Evolutionary conservation across 2,329 filamentous ascomycete genomes (phyloP).

Genomic region (Apiospora marii): DNA sequence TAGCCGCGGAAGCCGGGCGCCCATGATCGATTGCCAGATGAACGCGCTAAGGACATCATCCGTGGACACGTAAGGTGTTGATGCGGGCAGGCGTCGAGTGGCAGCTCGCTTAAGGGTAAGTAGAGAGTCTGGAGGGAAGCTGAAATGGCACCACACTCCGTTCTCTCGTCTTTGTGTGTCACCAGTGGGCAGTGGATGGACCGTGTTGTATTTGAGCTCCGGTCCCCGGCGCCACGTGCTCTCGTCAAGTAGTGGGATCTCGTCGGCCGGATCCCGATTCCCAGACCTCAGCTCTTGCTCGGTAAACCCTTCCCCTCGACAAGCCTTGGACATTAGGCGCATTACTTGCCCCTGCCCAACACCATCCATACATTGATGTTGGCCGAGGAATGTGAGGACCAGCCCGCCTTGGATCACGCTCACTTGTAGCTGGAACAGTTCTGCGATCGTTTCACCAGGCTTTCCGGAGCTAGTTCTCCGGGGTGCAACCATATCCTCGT

Average conservation of each 20-base stretch:
- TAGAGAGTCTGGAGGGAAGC: neutral
- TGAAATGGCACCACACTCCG: slow-evolving; percentile 20
- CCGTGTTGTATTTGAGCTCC: neutral
- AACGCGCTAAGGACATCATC: slow-evolving; percentile 61
- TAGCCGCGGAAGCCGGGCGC: slow-evolving; percentile 49
- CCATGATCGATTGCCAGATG: slow-evolving; percentile 55
- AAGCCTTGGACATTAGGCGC: slow-evolving; percentile 50
- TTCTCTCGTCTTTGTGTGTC: slow-evolving; percentile 31
- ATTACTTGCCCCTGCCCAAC: slow-evolving; percentile 52
- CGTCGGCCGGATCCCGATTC: neutral
- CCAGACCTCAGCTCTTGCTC: neutral
- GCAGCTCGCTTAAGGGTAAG: neutral
- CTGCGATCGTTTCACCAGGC: slow-evolving; percentile 13
- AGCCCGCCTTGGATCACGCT: slow-evolving; percentile 54
- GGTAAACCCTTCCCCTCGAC: slow-evolving; percentile 30
- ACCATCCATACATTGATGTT: slow-evolving; percentile 55
- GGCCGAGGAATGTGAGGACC: slow-evolving; percentile 50
- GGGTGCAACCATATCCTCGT: slow-evolving; percentile 48
- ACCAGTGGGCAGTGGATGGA: neutral
- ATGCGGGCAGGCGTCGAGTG: neutral
- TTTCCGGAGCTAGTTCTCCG: slow-evolving; percentile 39
- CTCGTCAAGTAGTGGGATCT: neutral
- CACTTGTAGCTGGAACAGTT: slow-evolving; percentile 51
- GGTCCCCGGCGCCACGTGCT: neutral
- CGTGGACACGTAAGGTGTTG: slow-evolving; percentile 54